Evolutionary conservation across 164 flowering plant species (phyloP).

Genomic region (Magnolia kwangsiensis): DNA sequence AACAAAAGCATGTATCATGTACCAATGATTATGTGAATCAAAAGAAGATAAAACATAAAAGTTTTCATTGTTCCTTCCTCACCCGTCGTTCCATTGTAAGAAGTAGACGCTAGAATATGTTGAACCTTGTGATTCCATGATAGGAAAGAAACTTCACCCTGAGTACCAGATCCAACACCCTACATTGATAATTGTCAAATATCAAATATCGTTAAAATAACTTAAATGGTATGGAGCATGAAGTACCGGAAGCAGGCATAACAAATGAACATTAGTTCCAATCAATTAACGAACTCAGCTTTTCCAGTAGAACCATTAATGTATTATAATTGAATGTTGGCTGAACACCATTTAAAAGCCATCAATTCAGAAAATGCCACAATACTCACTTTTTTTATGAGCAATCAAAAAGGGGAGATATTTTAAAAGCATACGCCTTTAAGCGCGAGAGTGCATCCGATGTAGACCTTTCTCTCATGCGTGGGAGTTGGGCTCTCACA

Average conservation of each 20-base stretch:
- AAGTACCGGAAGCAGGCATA: not conserved
- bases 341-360: not conserved
- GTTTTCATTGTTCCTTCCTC: conserved; percentile 16
- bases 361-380: too few species aligned
- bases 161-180: conserved; percentile 87
- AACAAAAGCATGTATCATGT: not conserved
- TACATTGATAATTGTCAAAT: conserved; percentile 13
- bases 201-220: not conserved
- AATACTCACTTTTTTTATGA: too few species aligned
- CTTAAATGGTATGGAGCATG: not conserved
- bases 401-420: too few species aligned
- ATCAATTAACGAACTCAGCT: not conserved
- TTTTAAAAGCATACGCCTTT: too few species aligned
- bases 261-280: not conserved
- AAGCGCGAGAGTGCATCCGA: too few species aligned
- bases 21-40: not conserved
- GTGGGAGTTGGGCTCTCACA: too few species aligned
- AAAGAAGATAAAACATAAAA: too few species aligned
- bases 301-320: not conserved
- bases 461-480: too few species aligned
- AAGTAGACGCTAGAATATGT: conserved; percentile 86
- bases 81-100: conserved; percentile 90
- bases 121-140: conserved; percentile 96
- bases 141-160: conserved; percentile 86
- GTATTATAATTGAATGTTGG: too few species aligned